Evolutionary conservation across 139 green algal genomes (phyloP).

Genomic region (Eudorina sp.): DNA sequence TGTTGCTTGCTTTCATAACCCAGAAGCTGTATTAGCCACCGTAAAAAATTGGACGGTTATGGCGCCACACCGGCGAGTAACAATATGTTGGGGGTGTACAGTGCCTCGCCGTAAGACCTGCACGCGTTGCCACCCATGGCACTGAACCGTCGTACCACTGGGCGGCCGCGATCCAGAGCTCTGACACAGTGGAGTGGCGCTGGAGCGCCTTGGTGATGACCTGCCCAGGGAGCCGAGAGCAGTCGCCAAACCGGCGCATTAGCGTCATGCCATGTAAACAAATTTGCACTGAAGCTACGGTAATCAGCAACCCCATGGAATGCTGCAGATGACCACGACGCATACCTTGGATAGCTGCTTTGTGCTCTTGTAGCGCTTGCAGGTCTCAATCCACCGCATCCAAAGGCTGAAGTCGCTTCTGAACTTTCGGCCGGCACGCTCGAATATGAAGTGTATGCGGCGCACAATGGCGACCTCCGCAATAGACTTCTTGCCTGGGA

Average conservation of each 20-base stretch:
- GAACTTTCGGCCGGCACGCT: conserved; percentile 91
- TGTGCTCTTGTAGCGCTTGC: conserved; percentile 69
- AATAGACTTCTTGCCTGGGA: conserved; percentile 67
- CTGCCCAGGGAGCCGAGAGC: too few relatives aligned
- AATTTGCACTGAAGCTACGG: too few relatives aligned
- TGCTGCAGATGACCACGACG: too few relatives aligned
- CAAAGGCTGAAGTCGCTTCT: conserved; percentile 89
- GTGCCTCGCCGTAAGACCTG: too few relatives aligned
- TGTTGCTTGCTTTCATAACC: too few relatives aligned
- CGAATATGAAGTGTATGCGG: conserved; percentile 93
- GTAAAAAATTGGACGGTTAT: too few relatives aligned
- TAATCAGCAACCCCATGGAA: background rate
- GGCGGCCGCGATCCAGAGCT: conserved; percentile 92
- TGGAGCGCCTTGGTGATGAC: conserved; percentile 86
- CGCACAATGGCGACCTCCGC: conserved; percentile 79
- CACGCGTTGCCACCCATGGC: too few relatives aligned
- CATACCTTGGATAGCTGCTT: conserved; percentile 76
- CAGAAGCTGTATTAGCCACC: too few relatives aligned
- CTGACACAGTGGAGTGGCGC: conserved; percentile 84
- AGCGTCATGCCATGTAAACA: too few relatives aligned
- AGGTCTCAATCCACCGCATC: conserved; percentile 88
- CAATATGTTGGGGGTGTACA: too few relatives aligned
- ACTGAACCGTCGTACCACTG: conserved; percentile 82
- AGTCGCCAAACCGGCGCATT: too few relatives aligned
- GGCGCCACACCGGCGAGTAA: too few relatives aligned